Conservation (phyloP, 371 early-diverging fungal species). For the Nematocida minor region DNA sequence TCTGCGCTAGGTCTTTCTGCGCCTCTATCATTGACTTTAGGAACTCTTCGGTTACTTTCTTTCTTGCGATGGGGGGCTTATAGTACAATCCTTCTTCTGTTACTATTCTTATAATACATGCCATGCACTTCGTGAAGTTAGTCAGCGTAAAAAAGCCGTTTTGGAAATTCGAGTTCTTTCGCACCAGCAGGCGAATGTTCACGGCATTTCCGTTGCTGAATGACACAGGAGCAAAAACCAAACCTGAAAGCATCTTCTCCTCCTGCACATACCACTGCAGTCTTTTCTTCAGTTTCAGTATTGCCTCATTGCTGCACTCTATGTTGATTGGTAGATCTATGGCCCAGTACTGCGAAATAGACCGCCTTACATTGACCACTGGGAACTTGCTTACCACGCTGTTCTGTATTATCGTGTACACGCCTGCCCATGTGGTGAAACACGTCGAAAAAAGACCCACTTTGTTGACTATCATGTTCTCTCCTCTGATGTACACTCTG, state of each 20-base stretch:
- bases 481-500: constrained; percentile 61
- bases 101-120: constrained; percentile 46
- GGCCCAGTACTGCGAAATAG: constrained; percentile 55
- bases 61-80: constrained; percentile 36
- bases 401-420: constrained; percentile 59
- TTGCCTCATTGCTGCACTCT: constrained; percentile 45
- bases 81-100: constrained; percentile 50
- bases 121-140: constrained; percentile 60
- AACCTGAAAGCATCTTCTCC: constrained; percentile 40
- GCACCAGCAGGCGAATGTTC: constrained; percentile 49
- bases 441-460: constrained; percentile 61
- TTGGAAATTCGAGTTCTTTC: constrained; percentile 64
- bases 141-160: constrained; percentile 65
- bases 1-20: background rate
- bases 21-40: background rate
- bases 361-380: constrained; percentile 61
- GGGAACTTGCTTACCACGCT: constrained; percentile 49
- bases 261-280: constrained; percentile 48
- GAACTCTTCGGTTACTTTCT: constrained; percentile 23
- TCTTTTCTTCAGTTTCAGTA: constrained; percentile 45
- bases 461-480: constrained; percentile 63
- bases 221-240: constrained; percentile 33
- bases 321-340: constrained; percentile 45
- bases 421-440: constrained; percentile 63
- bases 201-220: constrained; percentile 49